Conservation (phyloP, 331 rosid genomes). For the Acacia concinna region DNA sequence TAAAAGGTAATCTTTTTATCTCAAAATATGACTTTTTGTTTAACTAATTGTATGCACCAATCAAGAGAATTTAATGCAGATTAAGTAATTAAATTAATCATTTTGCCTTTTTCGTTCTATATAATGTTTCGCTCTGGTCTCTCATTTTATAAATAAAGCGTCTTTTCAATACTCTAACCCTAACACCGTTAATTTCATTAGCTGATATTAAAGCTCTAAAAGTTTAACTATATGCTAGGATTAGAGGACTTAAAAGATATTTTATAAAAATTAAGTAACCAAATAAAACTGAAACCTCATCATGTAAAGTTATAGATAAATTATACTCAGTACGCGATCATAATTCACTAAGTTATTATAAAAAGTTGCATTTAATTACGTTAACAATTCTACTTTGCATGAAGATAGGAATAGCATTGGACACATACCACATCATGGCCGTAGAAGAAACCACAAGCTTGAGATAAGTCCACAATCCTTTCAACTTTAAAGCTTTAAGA, state of each 20-base stretch:
- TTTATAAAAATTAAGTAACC: neutral
- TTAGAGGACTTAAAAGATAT: no score
- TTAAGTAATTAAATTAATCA: neutral
- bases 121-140: neutral
- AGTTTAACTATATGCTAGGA: no score
- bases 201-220: no score
- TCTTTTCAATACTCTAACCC: neutral
- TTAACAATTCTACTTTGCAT: neutral
- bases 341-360: neutral
- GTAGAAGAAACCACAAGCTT: neutral
- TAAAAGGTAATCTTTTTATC: no score
- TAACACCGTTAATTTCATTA: no score
- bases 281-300: neutral
- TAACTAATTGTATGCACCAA: neutral
- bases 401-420: neutral
- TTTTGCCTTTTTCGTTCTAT: no score
- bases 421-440: slow-evolving; percentile 46
- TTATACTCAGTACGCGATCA: neutral
- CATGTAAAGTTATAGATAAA: no score
- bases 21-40: no score
- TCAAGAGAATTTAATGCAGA: neutral
- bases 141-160: no score
- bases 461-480: slow-evolving; percentile 48
- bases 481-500: slow-evolving; percentile 30
- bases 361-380: neutral